Base-by-base conservation (phyloP, 2,329 filamentous ascomycete genomes). In the Boeremia lycopersici region DNA sequence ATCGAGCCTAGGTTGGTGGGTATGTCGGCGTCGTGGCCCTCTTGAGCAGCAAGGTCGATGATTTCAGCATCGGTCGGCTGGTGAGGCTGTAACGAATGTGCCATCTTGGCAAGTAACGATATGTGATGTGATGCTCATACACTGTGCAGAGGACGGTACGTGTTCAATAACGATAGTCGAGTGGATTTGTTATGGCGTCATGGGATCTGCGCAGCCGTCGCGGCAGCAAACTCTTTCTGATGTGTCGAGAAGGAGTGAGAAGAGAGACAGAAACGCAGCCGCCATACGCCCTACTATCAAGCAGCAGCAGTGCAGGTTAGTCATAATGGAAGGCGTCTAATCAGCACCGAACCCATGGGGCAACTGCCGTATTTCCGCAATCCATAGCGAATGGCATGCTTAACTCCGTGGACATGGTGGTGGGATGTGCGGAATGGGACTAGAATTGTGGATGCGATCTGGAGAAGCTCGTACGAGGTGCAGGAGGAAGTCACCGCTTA, bases 21-120 rank as follows among this genome's bases (percentile, higher is more conserved):
- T 28, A 76, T 75, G 48, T 77, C 74, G 43, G 74, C 73, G 63
- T 77, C 74, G 41, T 77, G 74, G 9, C 71, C 71, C 62, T 77
- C 75, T 13, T 69, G 63, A 30, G 57, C 67, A 11, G 76, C 72
- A 12, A 73, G 62, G 8, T 72, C 66, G 36, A 74, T 68, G 15
- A 75, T 70, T 41, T 75, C 72, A 50, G 64, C 69, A 36, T 65
- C 59, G 6, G 68, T 68, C 1, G 69, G 66, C 17, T 65, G 61
- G n/a, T 35, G 28, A 8, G 40, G n/a, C 17, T 36, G 46, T 12
- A 50, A 15, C 6, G 42, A 33, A 31, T 50, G 36, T 38, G 35
- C 11, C 52, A 50, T 55, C 3, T 12, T 46, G 31, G 41, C 31
- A 35, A 12, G 25, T 23, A 38, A 38, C 2, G 26, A 42, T 47